phyloP scores from a whole-genome alignment of 2,329 filamentous ascomycete species.

The Alternaria sp. region DNA sequence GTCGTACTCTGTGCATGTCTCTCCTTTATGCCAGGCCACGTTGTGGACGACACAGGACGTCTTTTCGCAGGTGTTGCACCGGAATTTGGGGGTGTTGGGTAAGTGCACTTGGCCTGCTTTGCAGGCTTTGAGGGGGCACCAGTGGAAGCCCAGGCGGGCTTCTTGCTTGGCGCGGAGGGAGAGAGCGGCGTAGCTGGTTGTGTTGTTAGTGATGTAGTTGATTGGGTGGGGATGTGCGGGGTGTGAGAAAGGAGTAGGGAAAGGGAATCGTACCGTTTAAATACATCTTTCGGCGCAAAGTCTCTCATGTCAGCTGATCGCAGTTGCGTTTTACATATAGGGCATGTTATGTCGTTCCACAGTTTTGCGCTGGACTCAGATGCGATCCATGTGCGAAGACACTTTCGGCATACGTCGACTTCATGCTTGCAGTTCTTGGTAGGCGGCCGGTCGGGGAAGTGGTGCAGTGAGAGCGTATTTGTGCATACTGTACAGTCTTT shows the following conservation, averaged over 20 bases:
- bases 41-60: constrained; percentile 47
- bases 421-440: constrained; percentile 45
- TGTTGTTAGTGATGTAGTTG: not conserved
- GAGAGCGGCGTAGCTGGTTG: constrained; percentile 50
- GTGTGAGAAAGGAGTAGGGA: too few species aligned
- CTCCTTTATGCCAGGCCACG: constrained; percentile 46
- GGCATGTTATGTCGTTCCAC: constrained; percentile 60
- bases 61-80: constrained; percentile 45
- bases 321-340: constrained; percentile 54
- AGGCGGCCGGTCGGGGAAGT: constrained; percentile 41
- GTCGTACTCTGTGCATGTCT: constrained; percentile 51
- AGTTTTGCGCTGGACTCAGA: constrained; percentile 45
- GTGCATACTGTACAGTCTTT: constrained; percentile 45
- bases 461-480: constrained; percentile 34
- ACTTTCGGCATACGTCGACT: constrained; percentile 45
- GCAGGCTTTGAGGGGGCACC: constrained; percentile 60
- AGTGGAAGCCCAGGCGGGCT: constrained; percentile 56
- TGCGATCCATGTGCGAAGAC: constrained; percentile 49
- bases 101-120: constrained; percentile 61
- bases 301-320: constrained; percentile 54
- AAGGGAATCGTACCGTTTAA: not conserved
- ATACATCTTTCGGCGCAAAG: constrained; percentile 41
- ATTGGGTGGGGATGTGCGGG: not conserved
- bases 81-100: constrained; percentile 49
- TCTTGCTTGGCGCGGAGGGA: constrained; percentile 54